Conservation (phyloP, 768 basidiomycete species). For the Scleroderma bovista region DNA sequence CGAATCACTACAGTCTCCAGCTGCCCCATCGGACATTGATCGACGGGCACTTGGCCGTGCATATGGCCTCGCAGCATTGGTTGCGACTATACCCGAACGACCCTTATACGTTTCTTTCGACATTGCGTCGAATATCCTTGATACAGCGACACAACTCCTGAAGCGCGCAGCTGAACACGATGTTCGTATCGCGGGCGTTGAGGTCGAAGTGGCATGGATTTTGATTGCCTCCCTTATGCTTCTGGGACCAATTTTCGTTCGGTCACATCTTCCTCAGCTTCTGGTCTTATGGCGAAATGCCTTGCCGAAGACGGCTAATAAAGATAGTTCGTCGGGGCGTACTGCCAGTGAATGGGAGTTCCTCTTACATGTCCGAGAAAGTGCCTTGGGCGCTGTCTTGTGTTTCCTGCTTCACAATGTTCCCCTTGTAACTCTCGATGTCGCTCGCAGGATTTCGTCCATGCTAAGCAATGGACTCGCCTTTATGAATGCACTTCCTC, state of each 20-base stretch:
- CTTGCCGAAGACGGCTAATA: slow-evolving; percentile 88
- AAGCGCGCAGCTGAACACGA: slow-evolving; percentile 92
- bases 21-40: slow-evolving; percentile 64
- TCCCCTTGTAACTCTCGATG: slow-evolving; percentile 81
- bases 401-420: slow-evolving; percentile 83
- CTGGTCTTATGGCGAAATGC: slow-evolving; percentile 97
- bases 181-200: slow-evolving; percentile 70
- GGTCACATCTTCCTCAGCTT: slow-evolving; percentile 88
- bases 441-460: slow-evolving; percentile 81
- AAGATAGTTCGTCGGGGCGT: slow-evolving; percentile 66
- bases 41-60: slow-evolving; percentile 79
- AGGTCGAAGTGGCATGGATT: slow-evolving; percentile 94
- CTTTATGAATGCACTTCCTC: slow-evolving; percentile 80
- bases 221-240: slow-evolving; percentile 86
- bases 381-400: slow-evolving; percentile 82
- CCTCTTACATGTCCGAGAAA: slow-evolving; percentile 84
- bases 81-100: slow-evolving; percentile 79
- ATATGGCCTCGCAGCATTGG: slow-evolving; percentile 82
- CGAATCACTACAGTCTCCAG: slow-evolving; percentile 62
- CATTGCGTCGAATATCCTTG: slow-evolving; percentile 83
- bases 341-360: slow-evolving; percentile 84
- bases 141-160: slow-evolving; percentile 84
- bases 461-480: slow-evolving; percentile 85
- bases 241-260: slow-evolving; percentile 89
- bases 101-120: slow-evolving; percentile 96